Conservation (phyloP, 139 green algal genomes). For the Micromonas commoda region DNA sequence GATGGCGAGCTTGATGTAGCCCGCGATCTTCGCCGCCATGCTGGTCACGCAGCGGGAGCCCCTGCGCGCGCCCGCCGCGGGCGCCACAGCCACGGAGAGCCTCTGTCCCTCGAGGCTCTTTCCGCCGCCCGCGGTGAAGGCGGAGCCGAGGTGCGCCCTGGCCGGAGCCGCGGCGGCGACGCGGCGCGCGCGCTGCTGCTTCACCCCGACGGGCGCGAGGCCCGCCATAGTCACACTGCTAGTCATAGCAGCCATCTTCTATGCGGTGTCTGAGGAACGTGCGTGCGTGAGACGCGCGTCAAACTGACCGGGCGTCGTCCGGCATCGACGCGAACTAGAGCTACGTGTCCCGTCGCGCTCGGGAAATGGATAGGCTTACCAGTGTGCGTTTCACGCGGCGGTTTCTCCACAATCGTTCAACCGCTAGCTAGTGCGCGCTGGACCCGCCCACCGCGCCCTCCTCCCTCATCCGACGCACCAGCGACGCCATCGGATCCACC, state of each 20-base stretch:
- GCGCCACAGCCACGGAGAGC: background rate
- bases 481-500: background rate
- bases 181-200: background rate
- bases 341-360: too few species aligned
- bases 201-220: background rate
- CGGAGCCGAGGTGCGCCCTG: background rate
- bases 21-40: conserved; percentile 68
- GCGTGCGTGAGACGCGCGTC: background rate
- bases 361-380: too few species aligned
- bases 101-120: background rate
- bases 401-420: background rate
- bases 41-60: conserved; percentile 33
- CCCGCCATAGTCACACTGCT: background rate
- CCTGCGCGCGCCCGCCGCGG: background rate
- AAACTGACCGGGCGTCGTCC: too few species aligned
- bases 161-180: background rate
- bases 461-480: background rate
- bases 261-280: background rate
- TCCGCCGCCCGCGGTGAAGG: background rate
- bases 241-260: background rate
- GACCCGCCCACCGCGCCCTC: background rate
- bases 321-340: too few species aligned
- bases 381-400: too few species aligned
- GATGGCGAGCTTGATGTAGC: conserved; percentile 95
- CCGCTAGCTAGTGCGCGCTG: background rate